phyloP scores from a whole-genome alignment of 208 protist genomes.

The Borovskyia barvae region DNA sequence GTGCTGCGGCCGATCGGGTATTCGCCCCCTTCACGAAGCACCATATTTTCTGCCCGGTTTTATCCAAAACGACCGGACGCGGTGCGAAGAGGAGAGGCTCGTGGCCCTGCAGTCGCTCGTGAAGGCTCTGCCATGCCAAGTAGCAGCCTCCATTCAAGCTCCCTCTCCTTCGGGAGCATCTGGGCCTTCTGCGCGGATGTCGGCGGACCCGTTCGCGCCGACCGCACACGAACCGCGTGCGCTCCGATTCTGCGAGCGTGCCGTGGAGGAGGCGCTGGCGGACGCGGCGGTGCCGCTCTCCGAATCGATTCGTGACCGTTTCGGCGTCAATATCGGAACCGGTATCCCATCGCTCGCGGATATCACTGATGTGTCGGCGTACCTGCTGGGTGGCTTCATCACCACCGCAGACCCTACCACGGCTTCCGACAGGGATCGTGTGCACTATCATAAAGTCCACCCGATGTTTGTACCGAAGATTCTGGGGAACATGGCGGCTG shows the following conservation, averaged over 20 bases:
- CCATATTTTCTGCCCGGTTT: conserved; percentile 66
- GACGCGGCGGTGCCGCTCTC: conserved; percentile 41
- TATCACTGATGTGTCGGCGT: conserved; percentile 60
- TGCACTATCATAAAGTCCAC: conserved; percentile 69
- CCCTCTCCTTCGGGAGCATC: background rate
- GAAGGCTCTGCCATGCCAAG: conserved; percentile 59
- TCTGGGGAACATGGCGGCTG: conserved; percentile 96
- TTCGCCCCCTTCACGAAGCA: conserved; percentile 31
- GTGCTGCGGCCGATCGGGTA: conserved; percentile 59
- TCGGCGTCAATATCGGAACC: conserved; percentile 91
- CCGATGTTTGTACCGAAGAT: conserved; percentile 97
- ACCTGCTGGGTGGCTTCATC: conserved; percentile 29
- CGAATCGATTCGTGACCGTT: conserved; percentile 17
- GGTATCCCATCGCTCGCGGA: conserved; percentile 86
- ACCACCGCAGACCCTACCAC: background rate
- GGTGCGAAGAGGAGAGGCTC: conserved; percentile 27
- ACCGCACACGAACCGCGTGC: conserved; percentile 58
- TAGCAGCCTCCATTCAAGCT: conserved; percentile 52
- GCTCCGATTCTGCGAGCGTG: conserved; percentile 40
- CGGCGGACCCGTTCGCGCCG: conserved; percentile 34
- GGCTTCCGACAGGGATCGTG: too few species aligned
- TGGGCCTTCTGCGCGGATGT: too few species aligned
- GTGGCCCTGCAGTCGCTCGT: conserved; percentile 32
- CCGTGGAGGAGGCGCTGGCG: conserved; percentile 64
- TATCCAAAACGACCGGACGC: conserved; percentile 39